Conservation (phyloP, 2,329 filamentous ascomycete genomes). For the Metarhizium rileyi region DNA sequence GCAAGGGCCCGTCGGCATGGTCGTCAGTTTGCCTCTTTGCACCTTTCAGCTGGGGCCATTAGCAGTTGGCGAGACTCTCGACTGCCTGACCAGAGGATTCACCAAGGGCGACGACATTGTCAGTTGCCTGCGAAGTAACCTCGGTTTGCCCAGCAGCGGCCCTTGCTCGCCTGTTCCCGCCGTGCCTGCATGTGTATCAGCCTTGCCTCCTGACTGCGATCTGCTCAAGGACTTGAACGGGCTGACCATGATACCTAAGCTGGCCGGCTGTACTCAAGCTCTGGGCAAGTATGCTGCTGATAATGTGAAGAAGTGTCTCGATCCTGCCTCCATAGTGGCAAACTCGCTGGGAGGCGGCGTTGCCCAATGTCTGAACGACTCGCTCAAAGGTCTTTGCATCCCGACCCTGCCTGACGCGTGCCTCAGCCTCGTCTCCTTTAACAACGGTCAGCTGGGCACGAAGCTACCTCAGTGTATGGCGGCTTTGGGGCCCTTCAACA, state of each 20-base stretch:
- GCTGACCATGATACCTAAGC: background rate
- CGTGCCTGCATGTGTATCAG: background rate
- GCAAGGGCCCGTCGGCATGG: background rate
- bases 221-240: background rate
- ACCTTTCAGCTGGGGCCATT: conserved; percentile 5
- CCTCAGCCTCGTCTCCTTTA: background rate
- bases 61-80: background rate
- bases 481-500: conserved; percentile 6
- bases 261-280: background rate
- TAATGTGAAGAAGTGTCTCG: background rate
- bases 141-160: background rate
- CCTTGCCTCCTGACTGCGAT: background rate
- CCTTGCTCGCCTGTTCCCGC: background rate
- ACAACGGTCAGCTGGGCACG: background rate
- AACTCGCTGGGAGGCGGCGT: background rate
- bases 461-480: conserved; percentile 1
- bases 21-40: background rate
- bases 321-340: background rate
- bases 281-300: background rate
- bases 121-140: background rate
- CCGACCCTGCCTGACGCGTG: conserved; percentile 6
- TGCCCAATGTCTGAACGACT: conserved; percentile 4
- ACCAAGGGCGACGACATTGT: conserved; percentile 3
- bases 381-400: conserved; percentile 3
- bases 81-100: background rate